Percentiles rank a stretch among this genome's conserved stretches.
phyloP scores from a whole-genome alignment of 352 stramenopile genomes.

The Aphanomyces cochlioides region DNA sequence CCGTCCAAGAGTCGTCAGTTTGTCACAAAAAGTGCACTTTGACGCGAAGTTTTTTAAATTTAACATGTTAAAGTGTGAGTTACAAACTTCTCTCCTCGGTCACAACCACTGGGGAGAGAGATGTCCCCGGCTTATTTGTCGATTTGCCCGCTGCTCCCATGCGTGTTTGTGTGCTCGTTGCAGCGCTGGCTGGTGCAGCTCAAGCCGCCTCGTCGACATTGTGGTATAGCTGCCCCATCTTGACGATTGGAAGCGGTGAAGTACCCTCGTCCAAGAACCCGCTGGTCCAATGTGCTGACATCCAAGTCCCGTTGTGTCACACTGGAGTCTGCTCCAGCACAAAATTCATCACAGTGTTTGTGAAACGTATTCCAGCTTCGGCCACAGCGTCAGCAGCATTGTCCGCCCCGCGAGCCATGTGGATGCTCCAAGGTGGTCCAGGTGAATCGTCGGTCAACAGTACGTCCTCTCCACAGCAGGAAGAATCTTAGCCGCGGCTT shows the following conservation, averaged over 20 bases:
- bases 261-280: not conserved
- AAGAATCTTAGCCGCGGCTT: not conserved
- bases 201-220: not conserved
- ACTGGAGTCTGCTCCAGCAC: slow-evolving; percentile 35
- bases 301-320: slow-evolving; percentile 39
- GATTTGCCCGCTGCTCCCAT: not conserved
- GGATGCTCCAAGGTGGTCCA: slow-evolving; percentile 20
- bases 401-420: slow-evolving; percentile 6
- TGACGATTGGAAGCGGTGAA: not conserved
- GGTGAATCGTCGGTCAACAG: slow-evolving; percentile 3
- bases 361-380: slow-evolving; percentile 40
- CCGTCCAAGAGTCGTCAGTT: no score
- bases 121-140: no score
- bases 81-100: no score
- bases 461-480: not conserved
- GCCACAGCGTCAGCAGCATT: not conserved
- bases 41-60: no score
- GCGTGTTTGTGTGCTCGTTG: not conserved
- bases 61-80: no score
- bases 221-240: slow-evolving; percentile 10
- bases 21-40: no score
- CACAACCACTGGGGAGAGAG: no score
- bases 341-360: slow-evolving; percentile 39
- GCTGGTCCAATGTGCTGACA: slow-evolving; percentile 35
- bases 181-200: not conserved